Base-by-base conservation (phyloP, 1,284 basidiomycete genomes). In the Omphalotus olearius region DNA sequence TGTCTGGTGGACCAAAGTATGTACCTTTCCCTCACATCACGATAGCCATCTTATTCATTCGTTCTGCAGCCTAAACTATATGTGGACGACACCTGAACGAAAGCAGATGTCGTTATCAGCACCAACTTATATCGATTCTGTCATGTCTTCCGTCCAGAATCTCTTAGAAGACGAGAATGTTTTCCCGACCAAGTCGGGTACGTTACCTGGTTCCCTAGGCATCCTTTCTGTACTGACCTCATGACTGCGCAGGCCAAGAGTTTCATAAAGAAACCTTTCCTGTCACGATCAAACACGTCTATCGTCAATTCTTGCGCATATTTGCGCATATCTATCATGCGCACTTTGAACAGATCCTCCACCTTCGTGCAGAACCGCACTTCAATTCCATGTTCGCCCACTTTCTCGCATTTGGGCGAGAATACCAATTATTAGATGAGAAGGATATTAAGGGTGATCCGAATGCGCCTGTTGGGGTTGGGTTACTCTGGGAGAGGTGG, bases 41-140 rank as follows among this genome's bases (percentile, higher is more conserved):
- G 3, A 10, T 13, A n/a, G 10, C 36, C 26, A 43, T 52, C 30
- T 50, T 25, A 41, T 10, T 26, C 23, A 47, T 25, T 55, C 42
- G 44, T 50, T 35, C 13, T 17, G 13, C 63, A 94, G 93, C 41
- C 75, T 98, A 62, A 95, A 94, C 70, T 98, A 98, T 69, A 89
- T 89, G 0, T 99, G 96, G 96, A 88, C 92, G 58, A 95, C 94
- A 67, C 88, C 90, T 63, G 90, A 86, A 66, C 89, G 93, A 53
- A 95, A 95, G 65, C 88, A 90, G 60, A 88, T 96, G 35, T 80
- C 90, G 57, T 78, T 98, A 0, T 88, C 97, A 0, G 96, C 96
- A 3, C 93, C 97, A 6, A 96, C 93, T n/a, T 99, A 99, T 70
- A 96, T 98, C 62, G 96, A 99, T 74, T 98, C 94, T 62, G 96